Percentiles rank a stretch among this genome's conserved stretches.
Conservation (phyloP, 345 rosid species). For the Rhizophora mangle region DNA sequence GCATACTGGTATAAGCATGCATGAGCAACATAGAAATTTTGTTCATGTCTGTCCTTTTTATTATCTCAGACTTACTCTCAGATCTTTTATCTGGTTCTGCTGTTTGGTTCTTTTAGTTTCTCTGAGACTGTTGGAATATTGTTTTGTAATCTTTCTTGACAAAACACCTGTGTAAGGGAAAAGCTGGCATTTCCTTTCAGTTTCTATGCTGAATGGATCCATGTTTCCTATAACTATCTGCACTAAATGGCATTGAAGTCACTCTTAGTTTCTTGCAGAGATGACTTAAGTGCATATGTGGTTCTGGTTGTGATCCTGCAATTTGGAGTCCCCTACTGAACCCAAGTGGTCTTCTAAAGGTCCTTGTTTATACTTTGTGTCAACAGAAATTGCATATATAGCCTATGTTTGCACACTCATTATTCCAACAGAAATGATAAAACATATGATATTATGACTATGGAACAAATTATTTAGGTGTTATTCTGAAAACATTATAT, state of each 20-base stretch:
- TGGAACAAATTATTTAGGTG: neutral
- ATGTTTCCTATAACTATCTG: neutral
- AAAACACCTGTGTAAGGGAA: neutral
- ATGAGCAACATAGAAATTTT: too few relatives aligned
- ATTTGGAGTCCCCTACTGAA: constrained; percentile 80
- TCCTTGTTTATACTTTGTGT: constrained; percentile 15
- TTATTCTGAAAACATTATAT: neutral
- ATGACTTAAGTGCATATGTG: constrained; percentile 51
- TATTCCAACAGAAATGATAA: neutral
- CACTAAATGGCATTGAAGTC: neutral
- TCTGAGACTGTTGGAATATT: neutral
- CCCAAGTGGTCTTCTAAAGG: constrained; percentile 93
- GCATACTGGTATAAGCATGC: neutral
- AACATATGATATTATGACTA: neutral
- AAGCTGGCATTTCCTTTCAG: neutral
- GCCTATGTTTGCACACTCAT: too few relatives aligned
- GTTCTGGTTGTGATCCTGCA: constrained; percentile 77
- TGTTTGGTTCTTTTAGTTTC: neutral
- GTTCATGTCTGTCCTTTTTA: too few relatives aligned
- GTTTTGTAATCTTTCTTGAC: neutral
- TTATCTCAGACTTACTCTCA: neutral
- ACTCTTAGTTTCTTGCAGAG: constrained; percentile 43
- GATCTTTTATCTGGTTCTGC: neutral
- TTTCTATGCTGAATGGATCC: too few relatives aligned
- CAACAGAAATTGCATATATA: too few relatives aligned